Evolutionary conservation across 768 basidiomycete species (phyloP).

Genomic region (Erythrobasidium yunnanense): DNA sequence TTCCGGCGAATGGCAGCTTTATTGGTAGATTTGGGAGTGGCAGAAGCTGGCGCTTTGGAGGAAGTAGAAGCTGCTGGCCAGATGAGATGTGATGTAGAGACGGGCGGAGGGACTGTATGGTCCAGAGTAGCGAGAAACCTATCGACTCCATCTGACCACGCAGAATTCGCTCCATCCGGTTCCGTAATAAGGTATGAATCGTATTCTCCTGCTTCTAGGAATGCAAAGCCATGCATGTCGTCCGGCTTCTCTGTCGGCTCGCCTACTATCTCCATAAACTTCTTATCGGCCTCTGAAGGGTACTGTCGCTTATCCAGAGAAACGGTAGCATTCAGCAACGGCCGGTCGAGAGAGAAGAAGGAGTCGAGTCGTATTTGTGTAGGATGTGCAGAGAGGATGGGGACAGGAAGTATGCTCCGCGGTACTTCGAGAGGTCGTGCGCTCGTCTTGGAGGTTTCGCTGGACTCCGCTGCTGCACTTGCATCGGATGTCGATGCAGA

Average conservation of each 20-base stretch:
- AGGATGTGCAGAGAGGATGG: neutral
- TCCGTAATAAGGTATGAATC: conserved; percentile 11
- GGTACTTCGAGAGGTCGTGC: no score
- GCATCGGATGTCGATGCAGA: no score
- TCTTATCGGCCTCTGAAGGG: neutral
- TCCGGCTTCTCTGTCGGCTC: conserved; percentile 5
- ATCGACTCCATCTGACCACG: conserved; percentile 10
- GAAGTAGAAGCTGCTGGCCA: neutral
- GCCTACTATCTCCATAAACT: conserved; percentile 1
- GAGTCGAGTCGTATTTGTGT: conserved; percentile 11
- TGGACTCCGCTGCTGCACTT: no score
- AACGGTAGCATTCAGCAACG: conserved; percentile 14
- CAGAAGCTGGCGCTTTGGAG: neutral
- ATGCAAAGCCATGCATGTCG: neutral
- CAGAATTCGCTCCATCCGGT: conserved; percentile 20
- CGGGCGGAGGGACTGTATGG: conserved; percentile 4
- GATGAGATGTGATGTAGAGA: neutral
- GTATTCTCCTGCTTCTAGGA: neutral
- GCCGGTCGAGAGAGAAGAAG: conserved; percentile 8
- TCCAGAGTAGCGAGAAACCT: conserved; percentile 10
- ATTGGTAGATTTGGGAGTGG: neutral
- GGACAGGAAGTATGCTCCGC: conserved; percentile 4
- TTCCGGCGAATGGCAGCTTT: neutral
- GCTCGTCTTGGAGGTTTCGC: no score
- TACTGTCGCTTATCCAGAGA: conserved; percentile 9